These are phyloP conservation scores for Colletotrichum cereale DNA, from an alignment of 2,329 filamentous ascomycete genomes.

Conservation along the genomic window DNA sequence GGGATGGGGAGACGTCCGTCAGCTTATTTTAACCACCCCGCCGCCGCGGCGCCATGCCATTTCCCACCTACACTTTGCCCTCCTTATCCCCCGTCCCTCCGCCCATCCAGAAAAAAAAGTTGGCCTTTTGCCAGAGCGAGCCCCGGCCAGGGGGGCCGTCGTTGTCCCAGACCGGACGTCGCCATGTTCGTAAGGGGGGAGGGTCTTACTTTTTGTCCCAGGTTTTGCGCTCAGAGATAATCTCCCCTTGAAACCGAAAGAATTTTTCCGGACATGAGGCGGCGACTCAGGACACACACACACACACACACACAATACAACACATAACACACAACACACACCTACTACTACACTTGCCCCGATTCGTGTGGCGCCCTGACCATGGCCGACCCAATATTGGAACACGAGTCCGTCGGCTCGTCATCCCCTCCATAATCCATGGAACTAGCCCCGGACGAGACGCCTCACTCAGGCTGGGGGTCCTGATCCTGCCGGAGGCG, in stretches of 20 bases:
- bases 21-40: constrained; percentile 3
- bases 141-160: not conserved
- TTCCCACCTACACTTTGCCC: too few relatives aligned
- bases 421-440: not conserved
- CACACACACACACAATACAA: not conserved
- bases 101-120: not conserved
- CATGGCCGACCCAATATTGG: not conserved
- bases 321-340: too few relatives aligned
- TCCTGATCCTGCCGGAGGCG: constrained; percentile 3
- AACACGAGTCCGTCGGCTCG: not conserved
- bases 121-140: not conserved
- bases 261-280: constrained; percentile 22
- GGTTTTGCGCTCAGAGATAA: constrained; percentile 9
- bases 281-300: constrained; percentile 23
- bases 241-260: constrained; percentile 38
- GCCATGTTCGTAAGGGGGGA: not conserved
- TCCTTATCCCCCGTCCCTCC: too few relatives aligned
- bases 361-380: constrained; percentile 22
- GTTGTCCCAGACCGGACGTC: not conserved
- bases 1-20: not conserved
- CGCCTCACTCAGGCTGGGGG: not conserved
- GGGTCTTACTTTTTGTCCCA: not conserved
- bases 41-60: not conserved
- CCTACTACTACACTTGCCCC: not conserved
- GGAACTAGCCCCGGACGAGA: not conserved